Percentiles rank a stretch among this genome's conserved stretches.
phyloP scores from a whole-genome alignment of 345 rosid species.

The Excoecaria agallocha region DNA sequence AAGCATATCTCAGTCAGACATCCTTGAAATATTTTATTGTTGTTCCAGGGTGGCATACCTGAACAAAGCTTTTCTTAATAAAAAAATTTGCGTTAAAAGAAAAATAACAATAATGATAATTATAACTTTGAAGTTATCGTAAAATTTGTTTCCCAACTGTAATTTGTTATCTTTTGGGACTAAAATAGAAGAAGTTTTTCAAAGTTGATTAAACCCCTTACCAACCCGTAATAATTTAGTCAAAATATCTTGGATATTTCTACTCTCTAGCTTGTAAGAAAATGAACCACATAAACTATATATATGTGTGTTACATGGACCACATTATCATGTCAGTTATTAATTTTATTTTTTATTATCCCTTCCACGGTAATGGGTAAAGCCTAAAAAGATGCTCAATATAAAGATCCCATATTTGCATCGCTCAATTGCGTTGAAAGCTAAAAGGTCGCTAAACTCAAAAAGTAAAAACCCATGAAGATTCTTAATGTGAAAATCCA shows the following conservation, averaged over 20 bases:
- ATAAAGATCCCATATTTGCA: not conserved
- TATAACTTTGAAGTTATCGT: not conserved
- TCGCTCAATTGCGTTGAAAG: not conserved
- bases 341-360: not conserved
- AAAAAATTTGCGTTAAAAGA: not conserved
- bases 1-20: slow-evolving; percentile 14
- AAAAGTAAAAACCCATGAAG: not conserved
- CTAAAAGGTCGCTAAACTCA: not conserved
- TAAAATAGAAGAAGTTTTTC: not conserved
- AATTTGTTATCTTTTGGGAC: not conserved
- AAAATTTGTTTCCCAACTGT: not conserved
- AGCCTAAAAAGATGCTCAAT: not conserved
- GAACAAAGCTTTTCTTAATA: not conserved
- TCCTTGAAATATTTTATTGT: slow-evolving; percentile 15
- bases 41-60: slow-evolving; percentile 34
- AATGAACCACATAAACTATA: slow-evolving; percentile 17
- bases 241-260: not conserved
- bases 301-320: slow-evolving; percentile 3
- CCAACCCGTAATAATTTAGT: slow-evolving; percentile 21
- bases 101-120: not conserved
- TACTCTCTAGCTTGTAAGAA: not conserved
- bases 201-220: slow-evolving; percentile 16
- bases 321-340: slow-evolving; percentile 16
- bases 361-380: not conserved
- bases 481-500: not conserved